phyloP scores from a whole-genome alignment of 2,329 filamentous ascomycete genomes.

The Annulohypoxylon truncatum region DNA sequence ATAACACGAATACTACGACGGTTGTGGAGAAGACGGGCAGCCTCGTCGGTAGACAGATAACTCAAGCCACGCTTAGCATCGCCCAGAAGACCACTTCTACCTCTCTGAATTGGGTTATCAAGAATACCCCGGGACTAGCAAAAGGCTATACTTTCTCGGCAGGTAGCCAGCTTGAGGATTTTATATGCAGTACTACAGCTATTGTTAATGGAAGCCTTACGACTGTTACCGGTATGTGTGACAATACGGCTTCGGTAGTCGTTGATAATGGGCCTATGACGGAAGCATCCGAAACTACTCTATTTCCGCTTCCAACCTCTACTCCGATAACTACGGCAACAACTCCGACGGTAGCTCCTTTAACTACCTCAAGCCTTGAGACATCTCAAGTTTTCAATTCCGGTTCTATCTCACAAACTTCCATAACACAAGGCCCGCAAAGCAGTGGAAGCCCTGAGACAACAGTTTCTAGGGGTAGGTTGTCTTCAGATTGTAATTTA shows the following conservation, averaged over 20 bases:
- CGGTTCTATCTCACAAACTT: background rate
- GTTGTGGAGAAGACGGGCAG: constrained; percentile 34
- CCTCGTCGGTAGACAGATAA: constrained; percentile 34
- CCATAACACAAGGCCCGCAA: background rate
- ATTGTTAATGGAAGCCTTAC: constrained; percentile 41
- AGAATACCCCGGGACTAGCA: constrained; percentile 35
- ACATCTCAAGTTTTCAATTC: background rate
- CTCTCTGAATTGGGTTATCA: constrained; percentile 38
- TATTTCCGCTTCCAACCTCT: background rate
- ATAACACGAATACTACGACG: constrained; percentile 24
- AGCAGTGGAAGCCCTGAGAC: constrained; percentile 1
- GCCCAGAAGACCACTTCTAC: constrained; percentile 37
- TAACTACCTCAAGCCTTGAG: background rate
- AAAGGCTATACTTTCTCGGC: constrained; percentile 39
- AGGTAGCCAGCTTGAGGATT: constrained; percentile 41
- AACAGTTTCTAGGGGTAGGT: constrained; percentile 36
- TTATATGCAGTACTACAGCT: constrained; percentile 43
- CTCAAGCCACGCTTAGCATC: constrained; percentile 36
- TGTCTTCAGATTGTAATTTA: background rate
- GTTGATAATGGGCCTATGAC: constrained; percentile 29
- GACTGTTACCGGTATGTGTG: constrained; percentile 45
- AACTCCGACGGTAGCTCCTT: background rate
- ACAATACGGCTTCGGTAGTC: constrained; percentile 38
- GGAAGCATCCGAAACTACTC: background rate
- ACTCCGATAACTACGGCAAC: background rate